A percentile compares a stretch with the other conserved stretches of the same genome.
phyloP scores from a whole-genome alignment of 116 monocot genomes.

The Trichopus zeylanicus region DNA sequence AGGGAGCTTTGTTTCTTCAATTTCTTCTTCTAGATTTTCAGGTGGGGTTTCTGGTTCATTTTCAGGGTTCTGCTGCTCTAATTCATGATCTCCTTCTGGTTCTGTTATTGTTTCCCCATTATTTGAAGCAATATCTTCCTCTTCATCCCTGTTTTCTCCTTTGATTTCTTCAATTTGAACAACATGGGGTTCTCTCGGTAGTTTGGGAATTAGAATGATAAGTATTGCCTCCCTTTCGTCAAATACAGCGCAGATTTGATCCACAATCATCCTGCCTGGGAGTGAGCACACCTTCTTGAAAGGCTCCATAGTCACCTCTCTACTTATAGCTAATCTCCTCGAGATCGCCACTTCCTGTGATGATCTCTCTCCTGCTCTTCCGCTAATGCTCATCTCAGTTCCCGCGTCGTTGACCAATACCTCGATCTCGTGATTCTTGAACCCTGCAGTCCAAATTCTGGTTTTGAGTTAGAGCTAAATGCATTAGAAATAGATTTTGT shows the following conservation, averaged over 20 bases:
- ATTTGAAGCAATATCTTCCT: neutral
- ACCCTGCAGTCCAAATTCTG: constrained; percentile 13
- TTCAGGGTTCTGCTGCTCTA: no score
- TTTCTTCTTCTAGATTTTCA: neutral
- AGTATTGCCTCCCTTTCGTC: constrained; percentile 16
- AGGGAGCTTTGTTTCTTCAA: neutral
- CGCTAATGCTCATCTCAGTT: constrained; percentile 22
- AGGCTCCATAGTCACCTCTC: constrained; percentile 1
- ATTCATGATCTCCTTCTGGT: no score
- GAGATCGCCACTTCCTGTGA: constrained; percentile 13
- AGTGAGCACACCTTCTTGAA: constrained; percentile 22
- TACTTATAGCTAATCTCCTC: constrained; percentile 9
- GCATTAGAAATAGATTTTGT: neutral
- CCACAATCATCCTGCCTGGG: constrained; percentile 18
- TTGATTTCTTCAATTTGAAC: neutral
- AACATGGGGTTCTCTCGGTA: neutral
- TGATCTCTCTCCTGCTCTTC: constrained; percentile 15
- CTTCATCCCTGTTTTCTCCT: neutral
- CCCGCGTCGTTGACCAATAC: constrained; percentile 15
- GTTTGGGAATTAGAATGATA: neutral
- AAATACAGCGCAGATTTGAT: constrained; percentile 22
- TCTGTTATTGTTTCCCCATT: neutral
- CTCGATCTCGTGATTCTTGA: constrained; percentile 25
- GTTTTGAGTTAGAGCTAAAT: neutral
- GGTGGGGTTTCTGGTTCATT: neutral